These are phyloP conservation scores for Tritrichomonas foetus DNA, from an alignment of 208 protist genomes.

Conservation along the genomic window DNA sequence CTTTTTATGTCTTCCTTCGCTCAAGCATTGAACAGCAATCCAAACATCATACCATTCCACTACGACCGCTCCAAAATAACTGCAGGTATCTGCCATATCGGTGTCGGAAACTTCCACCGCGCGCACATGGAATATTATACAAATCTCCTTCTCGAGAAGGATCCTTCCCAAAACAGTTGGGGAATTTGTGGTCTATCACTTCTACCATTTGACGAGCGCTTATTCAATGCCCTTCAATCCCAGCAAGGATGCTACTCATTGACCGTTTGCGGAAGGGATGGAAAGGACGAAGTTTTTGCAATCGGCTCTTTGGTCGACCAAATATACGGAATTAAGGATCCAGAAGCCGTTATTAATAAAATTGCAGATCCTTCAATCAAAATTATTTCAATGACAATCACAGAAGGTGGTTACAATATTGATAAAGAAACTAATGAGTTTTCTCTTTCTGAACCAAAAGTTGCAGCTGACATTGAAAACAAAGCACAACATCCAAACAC, in stretches of 20 bases:
- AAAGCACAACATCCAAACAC: neutral
- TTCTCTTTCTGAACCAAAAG: neutral
- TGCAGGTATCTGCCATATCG: conserved; percentile 42
- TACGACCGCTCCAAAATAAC: neutral
- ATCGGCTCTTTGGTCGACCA: conserved; percentile 39
- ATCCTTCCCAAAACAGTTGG: neutral
- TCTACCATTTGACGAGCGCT: neutral
- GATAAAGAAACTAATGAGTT: conserved; percentile 41
- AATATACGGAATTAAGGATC: neutral
- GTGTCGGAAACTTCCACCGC: conserved; percentile 47
- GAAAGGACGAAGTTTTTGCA: neutral
- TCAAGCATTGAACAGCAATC: too few relatives aligned
- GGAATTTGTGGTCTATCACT: neutral
- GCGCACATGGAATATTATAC: conserved; percentile 41
- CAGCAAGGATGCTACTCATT: conserved; percentile 40
- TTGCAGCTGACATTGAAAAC: conserved; percentile 41
- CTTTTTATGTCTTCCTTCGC: too few relatives aligned
- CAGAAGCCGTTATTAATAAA: neutral
- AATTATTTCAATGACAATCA: conserved; percentile 47
- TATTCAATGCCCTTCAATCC: neutral
- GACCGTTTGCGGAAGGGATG: neutral
- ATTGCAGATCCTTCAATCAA: neutral
- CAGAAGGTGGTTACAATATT: conserved; percentile 47
- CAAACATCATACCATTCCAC: neutral
- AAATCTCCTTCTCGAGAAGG: neutral